These are phyloP conservation scores for Cercospora canescens DNA, from an alignment of 2,329 filamentous ascomycete species.

Conservation along the genomic window DNA sequence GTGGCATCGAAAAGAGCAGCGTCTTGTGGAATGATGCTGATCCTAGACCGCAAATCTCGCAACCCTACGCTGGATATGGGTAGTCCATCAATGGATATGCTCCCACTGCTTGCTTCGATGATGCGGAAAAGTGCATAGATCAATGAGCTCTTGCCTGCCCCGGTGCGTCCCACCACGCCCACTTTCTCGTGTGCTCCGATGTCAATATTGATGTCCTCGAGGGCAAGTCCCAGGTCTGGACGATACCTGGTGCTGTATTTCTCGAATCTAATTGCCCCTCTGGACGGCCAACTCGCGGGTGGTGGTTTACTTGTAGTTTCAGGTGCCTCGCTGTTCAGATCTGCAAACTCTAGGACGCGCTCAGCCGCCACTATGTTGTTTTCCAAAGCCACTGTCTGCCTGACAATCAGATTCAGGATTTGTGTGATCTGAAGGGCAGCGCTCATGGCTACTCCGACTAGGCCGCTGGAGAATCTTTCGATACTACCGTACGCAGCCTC, in stretches of 20 bases:
- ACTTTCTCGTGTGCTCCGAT: slow-evolving; percentile 98
- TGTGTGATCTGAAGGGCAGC: slow-evolving; percentile 97
- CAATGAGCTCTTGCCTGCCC: slow-evolving; percentile 92
- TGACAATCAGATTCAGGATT: slow-evolving; percentile 97
- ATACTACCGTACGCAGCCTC: too few species aligned
- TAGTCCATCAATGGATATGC: slow-evolving; percentile 86
- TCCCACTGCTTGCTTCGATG: slow-evolving; percentile 77
- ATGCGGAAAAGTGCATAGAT: slow-evolving; percentile 91
- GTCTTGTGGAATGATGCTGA: slow-evolving; percentile 98
- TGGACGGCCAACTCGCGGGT: slow-evolving; percentile 85
- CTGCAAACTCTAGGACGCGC: slow-evolving; percentile 92
- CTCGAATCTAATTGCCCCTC: slow-evolving; percentile 85
- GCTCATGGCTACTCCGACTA: slow-evolving; percentile 92
- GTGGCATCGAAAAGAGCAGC: slow-evolving; percentile 93
- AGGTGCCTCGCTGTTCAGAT: slow-evolving; percentile 86
- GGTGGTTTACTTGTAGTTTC: slow-evolving; percentile 90
- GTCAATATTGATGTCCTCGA: slow-evolving; percentile 87
- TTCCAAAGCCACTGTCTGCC: slow-evolving; percentile 98
- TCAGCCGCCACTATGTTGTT: slow-evolving; percentile 99
- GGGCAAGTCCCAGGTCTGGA: slow-evolving; percentile 81
- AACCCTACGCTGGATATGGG: slow-evolving; percentile 94
- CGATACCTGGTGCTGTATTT: slow-evolving; percentile 95
- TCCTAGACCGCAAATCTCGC: slow-evolving; percentile 79
- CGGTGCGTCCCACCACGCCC: slow-evolving; percentile 92
- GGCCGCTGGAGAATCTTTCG: slow-evolving; percentile 70